Evolutionary conservation across 2,329 filamentous ascomycete genomes (phyloP).

Genomic region (Metarhizium humberi): DNA sequence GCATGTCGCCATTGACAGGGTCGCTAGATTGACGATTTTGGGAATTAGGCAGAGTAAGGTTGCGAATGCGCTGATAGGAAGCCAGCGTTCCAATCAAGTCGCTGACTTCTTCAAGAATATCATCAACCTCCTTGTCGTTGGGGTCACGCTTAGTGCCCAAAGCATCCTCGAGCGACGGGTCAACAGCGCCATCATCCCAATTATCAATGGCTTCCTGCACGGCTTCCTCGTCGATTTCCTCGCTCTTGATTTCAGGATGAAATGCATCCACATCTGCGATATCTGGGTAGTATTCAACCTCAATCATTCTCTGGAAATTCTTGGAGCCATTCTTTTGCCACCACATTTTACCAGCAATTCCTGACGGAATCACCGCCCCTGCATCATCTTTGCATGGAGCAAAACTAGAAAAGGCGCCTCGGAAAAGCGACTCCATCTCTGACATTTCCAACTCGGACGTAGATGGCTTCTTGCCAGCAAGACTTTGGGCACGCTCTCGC

Average conservation of each 20-base stretch:
- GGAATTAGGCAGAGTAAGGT: constrained; percentile 57
- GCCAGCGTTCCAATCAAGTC: constrained; percentile 68
- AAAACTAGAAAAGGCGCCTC: constrained; percentile 71
- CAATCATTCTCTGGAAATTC: constrained; percentile 55
- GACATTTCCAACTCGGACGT: constrained; percentile 47
- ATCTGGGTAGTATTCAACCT: constrained; percentile 36
- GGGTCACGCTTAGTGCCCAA: constrained; percentile 44
- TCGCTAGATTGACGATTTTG: constrained; percentile 52
- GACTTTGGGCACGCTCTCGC: constrained; percentile 62
- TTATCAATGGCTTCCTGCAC: constrained; percentile 46
- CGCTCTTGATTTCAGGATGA: constrained; percentile 18
- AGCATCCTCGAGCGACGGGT: constrained; percentile 46
- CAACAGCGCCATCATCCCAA: constrained; percentile 48
- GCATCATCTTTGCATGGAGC: constrained; percentile 68
- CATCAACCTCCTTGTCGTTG: constrained; percentile 59
- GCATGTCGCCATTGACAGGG: constrained; percentile 57
- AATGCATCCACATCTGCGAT: constrained; percentile 27
- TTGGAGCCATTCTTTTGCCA: constrained; percentile 64
- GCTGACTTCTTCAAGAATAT: constrained; percentile 62
- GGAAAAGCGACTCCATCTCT: constrained; percentile 66
- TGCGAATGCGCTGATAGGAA: constrained; percentile 72
- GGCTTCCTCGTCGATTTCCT: constrained; percentile 40
- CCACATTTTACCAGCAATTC: constrained; percentile 61
- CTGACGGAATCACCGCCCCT: constrained; percentile 58
- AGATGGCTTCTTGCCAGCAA: constrained; percentile 49